Percentiles rank a stretch among this genome's conserved stretches.
phyloP scores from a whole-genome alignment of 768 basidiomycete genomes.

The Tephrocybe sp. region DNA sequence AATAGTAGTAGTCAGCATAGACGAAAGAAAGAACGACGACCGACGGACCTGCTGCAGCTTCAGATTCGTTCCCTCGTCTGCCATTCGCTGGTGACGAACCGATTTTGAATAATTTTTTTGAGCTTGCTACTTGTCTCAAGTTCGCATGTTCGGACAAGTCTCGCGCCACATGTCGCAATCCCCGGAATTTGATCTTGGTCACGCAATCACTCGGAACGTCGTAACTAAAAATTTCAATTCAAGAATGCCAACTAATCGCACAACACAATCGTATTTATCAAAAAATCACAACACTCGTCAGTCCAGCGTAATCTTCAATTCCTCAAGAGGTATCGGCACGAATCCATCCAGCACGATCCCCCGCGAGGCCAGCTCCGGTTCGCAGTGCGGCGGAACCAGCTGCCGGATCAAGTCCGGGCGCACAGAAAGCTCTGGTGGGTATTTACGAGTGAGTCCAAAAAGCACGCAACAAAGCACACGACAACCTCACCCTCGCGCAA shows the following conservation, averaged over 20 bases:
- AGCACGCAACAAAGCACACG: neutral
- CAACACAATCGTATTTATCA: slow-evolving; percentile 5
- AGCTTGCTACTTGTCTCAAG: too few relatives aligned
- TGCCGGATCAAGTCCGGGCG: slow-evolving; percentile 91
- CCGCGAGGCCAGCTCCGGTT: slow-evolving; percentile 83
- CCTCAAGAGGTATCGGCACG: slow-evolving; percentile 96
- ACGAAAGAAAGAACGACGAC: neutral
- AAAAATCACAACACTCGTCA: slow-evolving; percentile 36
- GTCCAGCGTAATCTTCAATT: slow-evolving; percentile 92
- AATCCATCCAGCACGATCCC: slow-evolving; percentile 87
- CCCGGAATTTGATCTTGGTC: neutral
- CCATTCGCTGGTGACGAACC: slow-evolving; percentile 94
- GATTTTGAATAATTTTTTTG: too few relatives aligned
- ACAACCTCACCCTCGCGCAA: slow-evolving; percentile 77
- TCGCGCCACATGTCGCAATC: slow-evolving; percentile 47
- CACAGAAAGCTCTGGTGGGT: slow-evolving; percentile 80
- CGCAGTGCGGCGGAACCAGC: slow-evolving; percentile 88
- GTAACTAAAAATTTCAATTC: slow-evolving; percentile 34
- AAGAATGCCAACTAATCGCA: slow-evolving; percentile 39
- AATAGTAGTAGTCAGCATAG: slow-evolving; percentile 10
- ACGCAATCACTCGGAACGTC: slow-evolving; percentile 14
- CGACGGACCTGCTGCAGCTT: slow-evolving; percentile 81
- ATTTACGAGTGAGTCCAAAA: neutral
- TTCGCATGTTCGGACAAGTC: too few relatives aligned
- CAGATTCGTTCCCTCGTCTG: slow-evolving; percentile 89